A percentile compares a stretch with the other conserved stretches of the same genome.
These are phyloP conservation scores for Penicillium sclerotigenum DNA, from an alignment of 2,329 filamentous ascomycete species.

Conservation along the genomic window DNA sequence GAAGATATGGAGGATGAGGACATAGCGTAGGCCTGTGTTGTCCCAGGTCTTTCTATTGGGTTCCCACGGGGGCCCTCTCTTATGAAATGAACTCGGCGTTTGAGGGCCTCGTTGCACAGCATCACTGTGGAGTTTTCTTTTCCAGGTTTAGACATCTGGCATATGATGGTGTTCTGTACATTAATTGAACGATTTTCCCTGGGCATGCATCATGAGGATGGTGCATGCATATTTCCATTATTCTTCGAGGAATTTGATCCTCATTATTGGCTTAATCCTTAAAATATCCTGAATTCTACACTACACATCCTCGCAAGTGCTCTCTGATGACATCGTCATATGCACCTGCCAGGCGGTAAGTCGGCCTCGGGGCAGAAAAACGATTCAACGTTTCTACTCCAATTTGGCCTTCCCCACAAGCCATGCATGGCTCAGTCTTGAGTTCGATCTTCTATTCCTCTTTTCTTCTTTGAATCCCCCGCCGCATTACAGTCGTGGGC, in stretches of 20 bases:
- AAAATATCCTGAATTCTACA: neutral
- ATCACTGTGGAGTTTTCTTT: constrained; percentile 25
- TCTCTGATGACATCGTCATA: constrained; percentile 21
- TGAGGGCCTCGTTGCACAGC: constrained; percentile 21
- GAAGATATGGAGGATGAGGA: constrained; percentile 61
- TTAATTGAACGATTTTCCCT: constrained; percentile 29
- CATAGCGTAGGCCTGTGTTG: constrained; percentile 40
- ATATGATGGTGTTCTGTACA: constrained; percentile 37
- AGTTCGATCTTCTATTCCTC: constrained; percentile 1
- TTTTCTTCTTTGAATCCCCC: neutral
- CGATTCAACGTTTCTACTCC: constrained; percentile 17
- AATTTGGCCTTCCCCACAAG: constrained; percentile 10
- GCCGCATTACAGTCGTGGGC: neutral
- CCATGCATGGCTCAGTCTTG: constrained; percentile 6
- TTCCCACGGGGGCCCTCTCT: constrained; percentile 12
- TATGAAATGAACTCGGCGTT: constrained; percentile 21
- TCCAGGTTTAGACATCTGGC: constrained; percentile 24
- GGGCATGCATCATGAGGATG: constrained; percentile 10
- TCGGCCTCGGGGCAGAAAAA: constrained; percentile 26
- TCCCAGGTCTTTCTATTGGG: constrained; percentile 14
- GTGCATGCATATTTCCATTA: constrained; percentile 17
- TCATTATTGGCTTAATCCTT: neutral
- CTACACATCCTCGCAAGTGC: neutral
- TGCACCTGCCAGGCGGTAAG: constrained; percentile 25
- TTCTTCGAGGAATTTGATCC: neutral